Evolutionary conservation across 495 filamentous ascomycete species (phyloP).

Genomic region (Xylaria castorea): DNA sequence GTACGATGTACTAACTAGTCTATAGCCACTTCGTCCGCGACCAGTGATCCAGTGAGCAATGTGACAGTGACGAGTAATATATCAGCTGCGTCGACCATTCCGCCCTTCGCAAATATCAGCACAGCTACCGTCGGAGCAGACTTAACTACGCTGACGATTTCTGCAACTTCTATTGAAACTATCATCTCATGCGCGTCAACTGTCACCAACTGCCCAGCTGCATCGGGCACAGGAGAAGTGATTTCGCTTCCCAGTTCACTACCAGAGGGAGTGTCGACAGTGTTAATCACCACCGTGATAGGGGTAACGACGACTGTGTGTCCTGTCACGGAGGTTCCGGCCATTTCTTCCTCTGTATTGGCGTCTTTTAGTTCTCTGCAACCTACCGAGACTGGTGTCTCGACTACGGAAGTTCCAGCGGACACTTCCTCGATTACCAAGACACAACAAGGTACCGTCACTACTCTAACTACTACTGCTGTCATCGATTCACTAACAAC

Average conservation of each 20-base stretch:
- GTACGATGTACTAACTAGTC: not conserved
- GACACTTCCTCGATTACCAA: constrained; percentile 3
- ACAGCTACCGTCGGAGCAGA: constrained; percentile 13
- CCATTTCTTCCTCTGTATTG: constrained; percentile 37
- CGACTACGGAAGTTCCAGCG: constrained; percentile 14
- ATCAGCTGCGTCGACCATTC: not conserved
- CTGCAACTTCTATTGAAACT: constrained; percentile 33
- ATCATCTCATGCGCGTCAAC: constrained; percentile 38
- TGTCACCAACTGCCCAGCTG: constrained; percentile 33
- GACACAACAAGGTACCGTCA: not conserved
- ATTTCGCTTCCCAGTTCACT: constrained; percentile 29
- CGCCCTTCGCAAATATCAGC: constrained; percentile 29
- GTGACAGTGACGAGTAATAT: not conserved
- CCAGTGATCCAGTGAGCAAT: not conserved
- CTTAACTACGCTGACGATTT: constrained; percentile 38
- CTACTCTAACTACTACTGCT: constrained; percentile 5
- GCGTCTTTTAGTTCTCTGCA: constrained; percentile 27
- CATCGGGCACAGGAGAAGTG: constrained; percentile 29
- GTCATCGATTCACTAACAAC: not conserved
- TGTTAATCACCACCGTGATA: constrained; percentile 36
- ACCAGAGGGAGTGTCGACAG: constrained; percentile 33
- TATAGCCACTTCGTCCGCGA: constrained; percentile 10
- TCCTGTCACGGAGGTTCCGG: constrained; percentile 34
- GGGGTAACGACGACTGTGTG: constrained; percentile 41
- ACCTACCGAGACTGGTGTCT: constrained; percentile 5